These are phyloP conservation scores for Xylariales sp. DNA, from an alignment of 2,329 filamentous ascomycete species.

Conservation along the genomic window DNA sequence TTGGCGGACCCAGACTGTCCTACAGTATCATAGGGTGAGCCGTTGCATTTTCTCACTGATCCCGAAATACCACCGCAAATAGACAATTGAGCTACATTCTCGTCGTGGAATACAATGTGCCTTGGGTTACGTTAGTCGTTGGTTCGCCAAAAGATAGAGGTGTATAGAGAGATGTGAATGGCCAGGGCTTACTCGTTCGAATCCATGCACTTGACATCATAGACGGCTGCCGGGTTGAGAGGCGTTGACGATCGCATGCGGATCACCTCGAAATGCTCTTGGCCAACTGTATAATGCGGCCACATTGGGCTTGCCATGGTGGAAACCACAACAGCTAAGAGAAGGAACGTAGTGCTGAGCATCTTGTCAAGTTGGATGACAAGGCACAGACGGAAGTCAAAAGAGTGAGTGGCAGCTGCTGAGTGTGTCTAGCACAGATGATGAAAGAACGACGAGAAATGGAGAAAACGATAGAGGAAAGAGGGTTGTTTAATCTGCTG, in stretches of 20 bases:
- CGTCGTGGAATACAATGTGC: constrained; percentile 44
- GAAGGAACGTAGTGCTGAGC: too few relatives aligned
- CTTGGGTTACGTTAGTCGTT: constrained; percentile 15
- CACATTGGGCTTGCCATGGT: constrained; percentile 26
- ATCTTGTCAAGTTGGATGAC: too few relatives aligned
- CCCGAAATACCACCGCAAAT: constrained; percentile 50
- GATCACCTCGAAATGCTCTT: constrained; percentile 41
- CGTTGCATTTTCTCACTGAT: constrained; percentile 38
- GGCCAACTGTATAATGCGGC: constrained; percentile 32
- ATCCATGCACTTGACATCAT: constrained; percentile 36
- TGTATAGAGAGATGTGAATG: constrained; percentile 3
- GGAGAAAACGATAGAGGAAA: too few relatives aligned
- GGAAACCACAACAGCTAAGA: constrained; percentile 24
- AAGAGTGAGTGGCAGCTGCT: too few relatives aligned
- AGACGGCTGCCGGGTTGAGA: constrained; percentile 35
- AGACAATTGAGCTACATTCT: constrained; percentile 40
- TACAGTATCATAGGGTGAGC: constrained; percentile 35
- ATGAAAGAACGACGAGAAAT: too few relatives aligned
- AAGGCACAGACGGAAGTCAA: too few relatives aligned
- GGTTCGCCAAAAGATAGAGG: too few relatives aligned
- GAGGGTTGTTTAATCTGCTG: too few relatives aligned
- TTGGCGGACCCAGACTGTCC: constrained; percentile 42
- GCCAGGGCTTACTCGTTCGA: constrained; percentile 31
- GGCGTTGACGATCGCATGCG: constrained; percentile 31
- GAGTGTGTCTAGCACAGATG: too few relatives aligned